These are phyloP conservation scores for Beta vulgaris DNA, from an alignment of 148 eudicot genomes.

Conservation along the genomic window DNA sequence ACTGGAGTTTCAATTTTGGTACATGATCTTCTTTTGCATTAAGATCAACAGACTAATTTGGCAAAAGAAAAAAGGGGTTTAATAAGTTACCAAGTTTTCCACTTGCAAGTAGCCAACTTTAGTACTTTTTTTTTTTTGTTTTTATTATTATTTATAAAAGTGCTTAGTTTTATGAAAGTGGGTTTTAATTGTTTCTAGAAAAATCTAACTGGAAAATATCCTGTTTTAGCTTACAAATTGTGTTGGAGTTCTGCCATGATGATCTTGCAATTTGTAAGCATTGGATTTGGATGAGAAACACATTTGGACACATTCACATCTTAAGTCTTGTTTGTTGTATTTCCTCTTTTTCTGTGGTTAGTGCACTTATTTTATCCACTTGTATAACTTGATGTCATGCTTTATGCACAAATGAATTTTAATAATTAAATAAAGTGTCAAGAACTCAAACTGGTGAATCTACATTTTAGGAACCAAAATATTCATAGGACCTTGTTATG, in stretches of 20 bases:
- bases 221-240: not conserved
- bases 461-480: no score
- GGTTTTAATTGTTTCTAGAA: not conserved
- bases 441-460: no score
- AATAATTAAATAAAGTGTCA: no score
- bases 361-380: not conserved
- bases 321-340: not conserved
- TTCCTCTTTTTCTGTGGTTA: not conserved
- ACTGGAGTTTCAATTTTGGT: conserved; percentile 17
- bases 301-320: no score
- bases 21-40: conserved; percentile 16
- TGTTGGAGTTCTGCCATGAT: not conserved
- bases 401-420: not conserved
- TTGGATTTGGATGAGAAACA: no score
- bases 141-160: not conserved
- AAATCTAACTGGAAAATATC: not conserved
- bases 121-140: conserved; percentile 6
- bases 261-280: no score
- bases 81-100: not conserved
- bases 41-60: not conserved
- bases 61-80: not conserved
- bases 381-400: not conserved
- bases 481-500: not conserved
- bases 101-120: conserved; percentile 11
- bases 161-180: not conserved